phyloP scores from a whole-genome alignment of 345 rosid species.

The Rhizophora mangle region DNA sequence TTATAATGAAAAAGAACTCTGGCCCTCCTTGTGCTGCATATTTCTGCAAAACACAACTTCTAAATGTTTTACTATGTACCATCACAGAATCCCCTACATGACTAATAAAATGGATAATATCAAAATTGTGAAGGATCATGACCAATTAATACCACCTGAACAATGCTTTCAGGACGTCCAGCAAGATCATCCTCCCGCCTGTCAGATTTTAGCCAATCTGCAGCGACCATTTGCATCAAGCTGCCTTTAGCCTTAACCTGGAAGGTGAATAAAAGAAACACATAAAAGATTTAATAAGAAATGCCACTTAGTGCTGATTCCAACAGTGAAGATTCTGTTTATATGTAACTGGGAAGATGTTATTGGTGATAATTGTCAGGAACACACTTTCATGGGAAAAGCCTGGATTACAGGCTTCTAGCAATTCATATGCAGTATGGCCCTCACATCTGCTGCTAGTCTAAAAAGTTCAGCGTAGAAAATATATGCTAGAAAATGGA shows the following conservation, averaged over 20 bases:
- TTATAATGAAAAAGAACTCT: slow-evolving; percentile 82
- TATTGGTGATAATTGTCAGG: too few relatives aligned
- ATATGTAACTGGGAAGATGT: too few relatives aligned
- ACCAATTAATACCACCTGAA: slow-evolving; percentile 54
- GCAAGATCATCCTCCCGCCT: slow-evolving; percentile 91
- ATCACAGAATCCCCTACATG: background rate
- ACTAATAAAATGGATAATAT: slow-evolving; percentile 12
- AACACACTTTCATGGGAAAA: background rate
- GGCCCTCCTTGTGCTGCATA: slow-evolving; percentile 87
- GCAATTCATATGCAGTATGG: background rate
- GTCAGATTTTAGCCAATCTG: slow-evolving; percentile 89
- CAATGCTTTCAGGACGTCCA: slow-evolving; percentile 82
- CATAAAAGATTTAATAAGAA: slow-evolving; percentile 6
- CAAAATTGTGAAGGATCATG: background rate
- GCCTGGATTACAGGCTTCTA: background rate
- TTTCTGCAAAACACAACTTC: slow-evolving; percentile 50
- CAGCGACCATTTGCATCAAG: slow-evolving; percentile 92
- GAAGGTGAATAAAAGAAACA: slow-evolving; percentile 15
- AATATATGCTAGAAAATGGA: too few relatives aligned
- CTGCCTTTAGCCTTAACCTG: slow-evolving; percentile 86
- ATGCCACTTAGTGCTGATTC: background rate
- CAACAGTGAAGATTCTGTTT: background rate
- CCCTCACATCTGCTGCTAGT: background rate
- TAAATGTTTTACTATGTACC: slow-evolving; percentile 3
- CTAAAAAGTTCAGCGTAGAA: background rate